Percentiles rank a stretch among this genome's conserved stretches.
Conservation (phyloP, 2,329 filamentous ascomycete species). For the Calonectria multiphialidica region DNA sequence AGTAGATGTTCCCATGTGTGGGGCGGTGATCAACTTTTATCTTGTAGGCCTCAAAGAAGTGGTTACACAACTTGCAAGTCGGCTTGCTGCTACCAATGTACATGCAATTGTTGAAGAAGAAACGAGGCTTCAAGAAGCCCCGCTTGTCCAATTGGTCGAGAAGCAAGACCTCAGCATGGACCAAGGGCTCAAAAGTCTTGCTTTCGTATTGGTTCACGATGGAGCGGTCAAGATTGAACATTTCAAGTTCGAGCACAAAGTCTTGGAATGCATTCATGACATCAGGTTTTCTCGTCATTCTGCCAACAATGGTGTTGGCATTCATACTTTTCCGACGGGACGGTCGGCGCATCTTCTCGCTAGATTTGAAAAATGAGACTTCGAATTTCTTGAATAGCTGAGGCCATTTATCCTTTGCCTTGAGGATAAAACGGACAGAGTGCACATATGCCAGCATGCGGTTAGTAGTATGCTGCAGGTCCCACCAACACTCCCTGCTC, state of each 20-base stretch:
- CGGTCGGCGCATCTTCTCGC: constrained; percentile 1
- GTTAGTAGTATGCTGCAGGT: constrained; percentile 36
- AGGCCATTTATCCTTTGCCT: constrained; percentile 38
- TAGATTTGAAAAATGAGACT: constrained; percentile 40
- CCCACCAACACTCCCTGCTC: constrained; percentile 33
- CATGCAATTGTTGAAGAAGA: constrained; percentile 45
- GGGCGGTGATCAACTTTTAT: constrained; percentile 37
- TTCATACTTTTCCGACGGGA: constrained; percentile 25
- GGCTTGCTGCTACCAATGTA: constrained; percentile 53
- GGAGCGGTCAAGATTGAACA: constrained; percentile 30
- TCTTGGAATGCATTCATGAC: neutral
- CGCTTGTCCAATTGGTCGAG: constrained; percentile 37
- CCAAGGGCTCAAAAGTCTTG: constrained; percentile 35
- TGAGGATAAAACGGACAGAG: constrained; percentile 28
- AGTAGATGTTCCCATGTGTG: constrained; percentile 49
- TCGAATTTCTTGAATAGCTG: constrained; percentile 44
- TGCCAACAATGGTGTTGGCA: constrained; percentile 14
- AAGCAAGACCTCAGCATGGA: constrained; percentile 49
- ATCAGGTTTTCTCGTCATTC: constrained; percentile 5
- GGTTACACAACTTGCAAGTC: constrained; percentile 48
- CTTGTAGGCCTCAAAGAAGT: constrained; percentile 43
- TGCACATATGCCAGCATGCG: constrained; percentile 33
- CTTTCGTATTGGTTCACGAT: constrained; percentile 25
- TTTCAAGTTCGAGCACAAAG: constrained; percentile 24
- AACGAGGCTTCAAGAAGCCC: constrained; percentile 13